Percentiles rank a stretch among this genome's conserved stretches.
Conservation (phyloP, 192 early-diverging fungal species). For the Glomus cerebriforme region DNA sequence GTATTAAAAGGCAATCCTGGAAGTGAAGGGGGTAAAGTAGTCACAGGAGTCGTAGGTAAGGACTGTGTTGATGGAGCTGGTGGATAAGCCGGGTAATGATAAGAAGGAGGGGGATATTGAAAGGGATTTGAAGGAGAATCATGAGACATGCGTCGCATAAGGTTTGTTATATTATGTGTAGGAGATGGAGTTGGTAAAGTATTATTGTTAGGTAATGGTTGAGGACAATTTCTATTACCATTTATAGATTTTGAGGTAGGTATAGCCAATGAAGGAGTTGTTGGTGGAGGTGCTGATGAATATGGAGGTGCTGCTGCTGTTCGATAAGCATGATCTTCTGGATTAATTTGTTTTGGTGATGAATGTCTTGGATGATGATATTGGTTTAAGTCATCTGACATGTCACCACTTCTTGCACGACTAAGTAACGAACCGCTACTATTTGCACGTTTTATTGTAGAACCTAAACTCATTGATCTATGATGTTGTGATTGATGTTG, state of each 20-base stretch:
- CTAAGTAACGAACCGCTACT: conserved; percentile 29
- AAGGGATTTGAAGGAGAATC: conserved; percentile 21
- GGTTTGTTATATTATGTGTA: conserved; percentile 14
- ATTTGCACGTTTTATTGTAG: conserved; percentile 29
- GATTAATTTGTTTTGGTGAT: conserved; percentile 22
- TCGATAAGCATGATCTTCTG: conserved; percentile 27
- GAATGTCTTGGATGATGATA: conserved; percentile 24
- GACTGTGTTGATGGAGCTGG: conserved; percentile 25
- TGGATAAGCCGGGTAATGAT: conserved; percentile 17
- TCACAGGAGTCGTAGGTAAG: conserved; percentile 19
- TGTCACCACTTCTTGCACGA: conserved; percentile 23
- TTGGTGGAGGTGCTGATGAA: conserved; percentile 22
- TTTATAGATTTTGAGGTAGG: conserved; percentile 18
- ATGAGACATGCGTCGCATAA: conserved; percentile 28
- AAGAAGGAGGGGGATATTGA: conserved; percentile 14
- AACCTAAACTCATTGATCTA: conserved; percentile 26
- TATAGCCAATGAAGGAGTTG: conserved; percentile 30
- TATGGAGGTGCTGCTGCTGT: conserved; percentile 9
- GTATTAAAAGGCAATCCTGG: conserved; percentile 18
- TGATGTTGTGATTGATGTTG: conserved; percentile 35
- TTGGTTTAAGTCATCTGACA: conserved; percentile 22
- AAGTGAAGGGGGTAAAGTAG: conserved; percentile 18
- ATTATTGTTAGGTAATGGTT: background rate
- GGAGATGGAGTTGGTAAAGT: background rate
- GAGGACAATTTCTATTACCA: background rate